Percentiles rank a stretch among this genome's conserved stretches.
These are phyloP conservation scores for Strobilomyces dryophilus DNA, from an alignment of 768 basidiomycete species.

Conservation along the genomic window DNA sequence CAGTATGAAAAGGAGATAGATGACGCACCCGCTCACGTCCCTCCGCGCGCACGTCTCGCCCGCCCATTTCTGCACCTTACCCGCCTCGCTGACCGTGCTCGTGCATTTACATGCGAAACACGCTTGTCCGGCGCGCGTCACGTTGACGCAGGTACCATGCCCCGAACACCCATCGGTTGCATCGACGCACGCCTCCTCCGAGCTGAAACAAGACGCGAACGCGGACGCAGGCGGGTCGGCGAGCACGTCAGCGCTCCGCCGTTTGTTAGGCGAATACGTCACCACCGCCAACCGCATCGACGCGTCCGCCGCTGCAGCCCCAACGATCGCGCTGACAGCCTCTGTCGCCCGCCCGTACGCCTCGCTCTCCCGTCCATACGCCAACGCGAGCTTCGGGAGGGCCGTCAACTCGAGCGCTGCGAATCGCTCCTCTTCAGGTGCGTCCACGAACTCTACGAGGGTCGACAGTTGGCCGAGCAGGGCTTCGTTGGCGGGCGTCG, in stretches of 20 bases:
- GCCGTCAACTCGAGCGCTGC: conserved; percentile 58
- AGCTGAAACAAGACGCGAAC: conserved; percentile 59
- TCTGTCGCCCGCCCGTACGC: conserved; percentile 47
- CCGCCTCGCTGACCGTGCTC: conserved; percentile 46
- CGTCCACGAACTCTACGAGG: conserved; percentile 49
- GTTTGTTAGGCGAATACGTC: conserved; percentile 36
- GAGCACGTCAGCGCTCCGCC: conserved; percentile 38
- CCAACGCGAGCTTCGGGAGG: conserved; percentile 44
- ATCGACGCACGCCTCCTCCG: conserved; percentile 52
- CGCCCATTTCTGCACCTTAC: conserved; percentile 66
- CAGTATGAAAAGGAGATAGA: neutral
- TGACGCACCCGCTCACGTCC: conserved; percentile 74
- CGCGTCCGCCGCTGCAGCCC: conserved; percentile 35
- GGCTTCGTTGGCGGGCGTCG: conserved; percentile 35
- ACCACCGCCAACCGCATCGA: conserved; percentile 50
- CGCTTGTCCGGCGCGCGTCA: conserved; percentile 52
- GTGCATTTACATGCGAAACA: conserved; percentile 48
- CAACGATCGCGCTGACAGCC: conserved; percentile 47
- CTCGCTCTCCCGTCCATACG: conserved; percentile 48
- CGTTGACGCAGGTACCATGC: conserved; percentile 60
- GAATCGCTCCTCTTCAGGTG: conserved; percentile 42
- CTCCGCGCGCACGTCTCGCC: conserved; percentile 73
- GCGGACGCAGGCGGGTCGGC: conserved; percentile 53
- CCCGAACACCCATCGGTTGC: conserved; percentile 67
- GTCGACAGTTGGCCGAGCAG: conserved; percentile 43